Base-by-base conservation (phyloP, 495 filamentous ascomycete genomes). In the Xylaria venustula region DNA sequence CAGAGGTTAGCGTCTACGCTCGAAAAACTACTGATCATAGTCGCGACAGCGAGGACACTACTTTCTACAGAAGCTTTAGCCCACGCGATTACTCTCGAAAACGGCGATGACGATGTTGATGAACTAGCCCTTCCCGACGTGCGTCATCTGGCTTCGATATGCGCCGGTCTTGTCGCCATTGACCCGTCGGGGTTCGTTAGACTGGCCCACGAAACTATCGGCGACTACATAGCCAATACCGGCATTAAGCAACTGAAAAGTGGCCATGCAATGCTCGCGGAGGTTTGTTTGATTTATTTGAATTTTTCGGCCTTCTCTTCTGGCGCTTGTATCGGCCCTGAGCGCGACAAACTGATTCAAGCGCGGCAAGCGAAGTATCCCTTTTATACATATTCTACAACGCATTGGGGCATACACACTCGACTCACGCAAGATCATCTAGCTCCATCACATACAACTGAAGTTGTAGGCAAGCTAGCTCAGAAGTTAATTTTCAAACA, bases 1-100 rank as follows among this genome's bases (percentile, higher is more conserved):
- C 32, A 32, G 19, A 52, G 49, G 19, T 15, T 52, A 15, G 49
- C 26, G 11, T 52, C 49, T 9, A 52, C 49, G 2, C 32, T 52
- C 2, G 19, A 52, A 26, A 52, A 52, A 20, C 49, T 52, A 20
- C n/a, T 52, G 49, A 52, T 52, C 26, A 37, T 52, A 20, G 28
- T 52, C 20, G 49, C 49, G 7, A 52, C 26, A 4, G 49, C 49
- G n/a, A 19, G 49, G 28, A 37, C n/a, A 23, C 22, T 52, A 28
- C 19, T 52, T 20, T 52, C 49, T 11, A 23, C 49, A 4, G 49
- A 52, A 28, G 25, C 26, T 32, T 26, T 52, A 12, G 8, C 26
- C 2, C 49, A 52, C 25, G 49, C 49, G 7, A 52, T 52, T 23
- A 32, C 49, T 7, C 6, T 52, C 3, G 26, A 32, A 3, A 3